Percentiles rank a stretch among this genome's conserved stretches.
Conservation (phyloP, 2,329 filamentous ascomycete species). For the Apiospora hydei region DNA sequence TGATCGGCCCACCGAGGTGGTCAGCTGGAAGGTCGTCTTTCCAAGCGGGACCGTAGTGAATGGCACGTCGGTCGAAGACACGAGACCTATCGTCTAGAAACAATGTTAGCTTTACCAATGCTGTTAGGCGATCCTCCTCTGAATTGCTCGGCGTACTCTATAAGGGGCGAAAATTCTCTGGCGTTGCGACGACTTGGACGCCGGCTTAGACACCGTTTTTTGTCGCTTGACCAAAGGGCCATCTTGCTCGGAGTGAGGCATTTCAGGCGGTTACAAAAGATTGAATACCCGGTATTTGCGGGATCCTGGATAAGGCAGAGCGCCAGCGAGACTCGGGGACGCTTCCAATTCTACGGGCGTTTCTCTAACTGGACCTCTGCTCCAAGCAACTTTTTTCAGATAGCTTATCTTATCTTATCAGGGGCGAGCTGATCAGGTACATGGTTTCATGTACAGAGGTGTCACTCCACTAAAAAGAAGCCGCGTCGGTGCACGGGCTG, state of each 20-base stretch:
- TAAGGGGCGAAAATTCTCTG: slow-evolving; percentile 94
- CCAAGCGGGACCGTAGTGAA: slow-evolving; percentile 90
- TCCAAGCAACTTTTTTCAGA: slow-evolving; percentile 15
- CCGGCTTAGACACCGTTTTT: slow-evolving; percentile 61
- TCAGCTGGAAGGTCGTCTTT: slow-evolving; percentile 96
- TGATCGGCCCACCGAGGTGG: slow-evolving; percentile 87
- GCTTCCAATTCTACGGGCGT: neutral
- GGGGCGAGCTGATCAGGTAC: neutral
- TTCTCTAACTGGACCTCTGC: neutral
- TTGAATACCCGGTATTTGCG: neutral
- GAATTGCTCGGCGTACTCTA: slow-evolving; percentile 62
- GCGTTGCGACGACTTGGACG: slow-evolving; percentile 51
- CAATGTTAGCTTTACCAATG: slow-evolving; percentile 24
- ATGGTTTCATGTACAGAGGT: neutral
- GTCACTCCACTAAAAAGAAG: neutral
- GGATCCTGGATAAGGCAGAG: neutral
- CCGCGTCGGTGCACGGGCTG: neutral
- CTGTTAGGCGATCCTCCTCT: neutral
- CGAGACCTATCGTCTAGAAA: slow-evolving; percentile 83
- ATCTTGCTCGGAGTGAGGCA: slow-evolving; percentile 66
- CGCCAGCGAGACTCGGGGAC: neutral
- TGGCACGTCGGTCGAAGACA: slow-evolving; percentile 88
- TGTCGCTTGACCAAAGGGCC: slow-evolving; percentile 78
- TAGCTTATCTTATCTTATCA: slow-evolving; percentile 16
- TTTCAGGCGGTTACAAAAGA: slow-evolving; percentile 37